Percentiles rank a stretch among this genome's conserved stretches.
These are phyloP conservation scores for Trametes polyzona DNA, from an alignment of 1,284 basidiomycete species.

Conservation along the genomic window DNA sequence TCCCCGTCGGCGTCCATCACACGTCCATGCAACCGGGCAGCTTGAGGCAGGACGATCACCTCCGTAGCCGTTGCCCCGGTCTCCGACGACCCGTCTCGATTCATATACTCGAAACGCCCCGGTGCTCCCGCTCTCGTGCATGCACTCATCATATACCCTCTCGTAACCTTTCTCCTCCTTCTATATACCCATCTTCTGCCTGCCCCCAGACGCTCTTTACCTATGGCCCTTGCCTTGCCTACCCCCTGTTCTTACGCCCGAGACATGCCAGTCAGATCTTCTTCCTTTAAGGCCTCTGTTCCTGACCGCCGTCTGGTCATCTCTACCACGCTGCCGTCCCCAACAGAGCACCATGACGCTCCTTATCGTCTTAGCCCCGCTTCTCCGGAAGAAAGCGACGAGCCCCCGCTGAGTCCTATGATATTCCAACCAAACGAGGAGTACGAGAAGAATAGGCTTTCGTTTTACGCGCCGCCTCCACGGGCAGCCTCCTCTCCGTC, in stretches of 20 bases:
- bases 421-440: conserved; percentile 20
- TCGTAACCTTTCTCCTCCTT: conserved; percentile 9
- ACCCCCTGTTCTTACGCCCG: conserved; percentile 16
- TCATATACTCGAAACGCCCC: conserved; percentile 25
- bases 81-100: conserved; percentile 9
- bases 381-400: conserved; percentile 27
- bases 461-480: conserved; percentile 9
- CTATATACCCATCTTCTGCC: conserved; percentile 11
- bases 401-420: conserved; percentile 24
- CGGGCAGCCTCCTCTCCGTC: conserved; percentile 14
- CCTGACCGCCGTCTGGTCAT: conserved; percentile 15
- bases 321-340: conserved; percentile 8
- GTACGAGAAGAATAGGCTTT: conserved; percentile 20
- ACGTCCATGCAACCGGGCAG: conserved; percentile 18
- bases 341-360: conserved; percentile 6
- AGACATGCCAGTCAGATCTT: conserved; percentile 14
- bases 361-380: conserved; percentile 4
- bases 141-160: conserved; percentile 21
- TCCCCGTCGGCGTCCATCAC: conserved; percentile 19
- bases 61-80: conserved; percentile 5
- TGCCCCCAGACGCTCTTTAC: conserved; percentile 6
- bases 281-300: neutral
- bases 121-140: conserved; percentile 12
- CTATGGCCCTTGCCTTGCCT: conserved; percentile 26
- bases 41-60: conserved; percentile 16